Evolutionary conservation across 768 basidiomycete genomes (phyloP).

Genomic region (Lanmaoa rubissima): DNA sequence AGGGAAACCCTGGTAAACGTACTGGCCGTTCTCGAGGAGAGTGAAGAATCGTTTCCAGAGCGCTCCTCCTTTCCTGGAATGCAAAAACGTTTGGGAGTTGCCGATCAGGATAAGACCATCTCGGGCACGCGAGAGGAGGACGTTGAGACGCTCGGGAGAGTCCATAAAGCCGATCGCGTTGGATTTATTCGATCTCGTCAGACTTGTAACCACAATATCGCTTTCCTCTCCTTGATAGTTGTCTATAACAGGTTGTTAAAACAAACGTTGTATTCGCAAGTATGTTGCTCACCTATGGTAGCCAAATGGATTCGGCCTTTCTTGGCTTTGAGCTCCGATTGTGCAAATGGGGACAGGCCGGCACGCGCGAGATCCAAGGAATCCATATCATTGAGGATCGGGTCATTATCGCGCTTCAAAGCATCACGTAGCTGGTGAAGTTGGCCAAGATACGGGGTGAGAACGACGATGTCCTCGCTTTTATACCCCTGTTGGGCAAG

Average conservation of each 20-base stretch:
- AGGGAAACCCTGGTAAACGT: slow-evolving; percentile 42
- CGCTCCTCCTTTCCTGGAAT: slow-evolving; percentile 11
- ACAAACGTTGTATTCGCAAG: background rate
- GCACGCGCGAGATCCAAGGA: slow-evolving; percentile 55
- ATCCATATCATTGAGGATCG: slow-evolving; percentile 62
- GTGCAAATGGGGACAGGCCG: slow-evolving; percentile 39
- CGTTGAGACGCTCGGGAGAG: slow-evolving; percentile 66
- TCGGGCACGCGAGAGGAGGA: slow-evolving; percentile 66
- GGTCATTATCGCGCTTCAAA: slow-evolving; percentile 48
- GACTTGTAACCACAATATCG: slow-evolving; percentile 58
- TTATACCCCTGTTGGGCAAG: slow-evolving; percentile 68
- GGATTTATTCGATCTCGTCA: slow-evolving; percentile 57
- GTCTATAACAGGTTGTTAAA: slow-evolving; percentile 38
- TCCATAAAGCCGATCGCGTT: slow-evolving; percentile 70
- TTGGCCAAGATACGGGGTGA: slow-evolving; percentile 72
- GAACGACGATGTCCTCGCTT: slow-evolving; percentile 57
- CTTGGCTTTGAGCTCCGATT: slow-evolving; percentile 39
- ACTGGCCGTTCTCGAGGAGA: slow-evolving; percentile 8
- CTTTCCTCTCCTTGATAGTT: slow-evolving; percentile 79
- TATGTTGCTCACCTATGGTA: slow-evolving; percentile 53
- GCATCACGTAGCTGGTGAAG: slow-evolving; percentile 46
- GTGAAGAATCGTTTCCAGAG: slow-evolving; percentile 16
- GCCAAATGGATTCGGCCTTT: slow-evolving; percentile 49
- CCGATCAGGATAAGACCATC: slow-evolving; percentile 65
- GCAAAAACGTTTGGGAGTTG: slow-evolving; percentile 56